Evolutionary conservation across 202 grass and related monocot species (phyloP), one percentile per base, ranked within the genome.

Genomic region (Setaria italica): DNA sequence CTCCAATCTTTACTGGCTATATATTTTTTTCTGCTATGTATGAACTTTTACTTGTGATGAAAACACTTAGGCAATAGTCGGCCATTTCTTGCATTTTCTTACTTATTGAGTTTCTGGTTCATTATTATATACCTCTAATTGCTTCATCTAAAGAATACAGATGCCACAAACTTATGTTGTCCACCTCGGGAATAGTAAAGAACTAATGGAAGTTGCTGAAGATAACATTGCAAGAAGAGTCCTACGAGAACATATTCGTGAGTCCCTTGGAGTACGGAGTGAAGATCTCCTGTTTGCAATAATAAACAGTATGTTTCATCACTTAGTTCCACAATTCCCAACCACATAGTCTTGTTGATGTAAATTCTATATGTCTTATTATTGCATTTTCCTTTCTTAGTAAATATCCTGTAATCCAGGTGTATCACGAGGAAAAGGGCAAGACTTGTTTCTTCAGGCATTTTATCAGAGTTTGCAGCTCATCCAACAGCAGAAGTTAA

Each of bases 141-240:
- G n/a, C 32, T 77, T 77, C 50, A 39, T 63, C 64, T 91, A 58
- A 87, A 99, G 96, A 89, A 99, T 99, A 88, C 88, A 96, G 87
- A 99, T 96, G 96, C 96, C 96, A 78, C 65, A 94, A 59, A 99
- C 90, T 81, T 92, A 92, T 90, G 93, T 95, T 85, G 96, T 99
- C 78, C 96, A 99, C 73, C 90, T 94, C 3, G 90, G 96, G 69
- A 99, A 99, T 79, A 99, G 91, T 87, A 92, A 94, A 86, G 97
- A 96, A 42, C 80, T 99, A 85, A 99, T 91, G 90, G 89, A 95
- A 81, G 85, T 99, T 89, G 90, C 97, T 58, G 90, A 99, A 87
- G 92, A 90, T 70, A 87, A 72, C 85, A 73, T 92, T 1, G 93
- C 74, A 82, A 96, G 90, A 96, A 90, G 82, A 88, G 83, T 95